phyloP scores from a whole-genome alignment of 192 early-diverging fungal species.

The Backusella circina region DNA sequence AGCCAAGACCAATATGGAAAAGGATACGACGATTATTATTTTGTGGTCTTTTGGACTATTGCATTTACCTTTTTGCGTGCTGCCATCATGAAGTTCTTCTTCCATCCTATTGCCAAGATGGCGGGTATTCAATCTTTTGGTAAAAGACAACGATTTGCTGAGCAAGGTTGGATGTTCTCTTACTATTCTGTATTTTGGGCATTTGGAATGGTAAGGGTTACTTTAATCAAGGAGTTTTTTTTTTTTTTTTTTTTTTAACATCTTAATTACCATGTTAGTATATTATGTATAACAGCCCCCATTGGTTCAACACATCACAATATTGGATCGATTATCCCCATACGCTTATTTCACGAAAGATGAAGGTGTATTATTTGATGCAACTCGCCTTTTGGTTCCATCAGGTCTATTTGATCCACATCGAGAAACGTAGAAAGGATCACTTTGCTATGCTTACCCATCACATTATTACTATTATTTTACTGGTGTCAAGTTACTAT shows the following conservation, averaged over 20 bases:
- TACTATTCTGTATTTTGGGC: conserved; percentile 65
- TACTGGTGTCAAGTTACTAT: conserved; percentile 63
- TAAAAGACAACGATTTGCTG: conserved; percentile 58
- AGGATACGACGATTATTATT: conserved; percentile 55
- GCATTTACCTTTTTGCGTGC: conserved; percentile 64
- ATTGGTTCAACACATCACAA: conserved; percentile 71
- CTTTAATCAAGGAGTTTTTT: not conserved
- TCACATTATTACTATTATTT: conserved; percentile 71
- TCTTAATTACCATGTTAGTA: conserved; percentile 34
- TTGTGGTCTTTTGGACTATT: conserved; percentile 64
- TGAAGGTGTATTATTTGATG: conserved; percentile 73
- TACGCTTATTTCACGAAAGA: conserved; percentile 40
- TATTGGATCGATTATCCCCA: conserved; percentile 78
- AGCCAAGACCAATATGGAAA: conserved; percentile 31
- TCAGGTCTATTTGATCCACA: conserved; percentile 71
- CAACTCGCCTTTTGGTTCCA: conserved; percentile 81
- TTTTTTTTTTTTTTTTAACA: not conserved
- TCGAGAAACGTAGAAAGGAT: conserved; percentile 77
- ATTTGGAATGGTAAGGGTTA: conserved; percentile 56
- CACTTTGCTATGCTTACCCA: conserved; percentile 69
- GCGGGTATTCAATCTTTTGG: conserved; percentile 33
- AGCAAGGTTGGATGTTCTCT: conserved; percentile 68
- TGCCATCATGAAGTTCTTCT: conserved; percentile 47
- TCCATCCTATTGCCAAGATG: conserved; percentile 40
- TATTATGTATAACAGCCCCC: conserved; percentile 63